A percentile compares a stretch with the other conserved stretches of the same genome.
Conservation (phyloP, 163 green algal species). For the Chloromonas sp. region DNA sequence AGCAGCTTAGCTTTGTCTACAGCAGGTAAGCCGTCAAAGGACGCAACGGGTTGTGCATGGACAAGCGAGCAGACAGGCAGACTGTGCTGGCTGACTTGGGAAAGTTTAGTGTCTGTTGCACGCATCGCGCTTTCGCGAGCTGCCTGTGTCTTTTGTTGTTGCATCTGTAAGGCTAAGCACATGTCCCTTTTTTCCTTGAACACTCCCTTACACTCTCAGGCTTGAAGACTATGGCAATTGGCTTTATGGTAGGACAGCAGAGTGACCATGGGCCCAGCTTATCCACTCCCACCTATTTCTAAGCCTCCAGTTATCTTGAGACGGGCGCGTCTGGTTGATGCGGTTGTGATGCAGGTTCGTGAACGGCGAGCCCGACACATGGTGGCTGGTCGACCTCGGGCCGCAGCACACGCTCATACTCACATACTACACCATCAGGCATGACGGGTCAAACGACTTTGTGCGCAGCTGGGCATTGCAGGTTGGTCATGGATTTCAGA, state of each 20-base stretch:
- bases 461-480: conserved; percentile 73
- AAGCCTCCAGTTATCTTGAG: not conserved
- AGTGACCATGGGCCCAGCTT: too few species aligned
- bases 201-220: not conserved
- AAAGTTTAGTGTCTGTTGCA: not conserved
- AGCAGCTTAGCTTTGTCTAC: not conserved
- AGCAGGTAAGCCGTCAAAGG: not conserved
- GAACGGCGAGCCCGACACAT: conserved; percentile 46
- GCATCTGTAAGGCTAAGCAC: not conserved
- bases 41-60: too few species aligned
- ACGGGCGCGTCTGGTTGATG: not conserved
- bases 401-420: conserved; percentile 54
- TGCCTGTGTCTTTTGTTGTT: too few species aligned
- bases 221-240: not conserved
- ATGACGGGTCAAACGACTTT: conserved; percentile 73
- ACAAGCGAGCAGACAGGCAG: not conserved
- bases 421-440: conserved; percentile 82
- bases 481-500: conserved; percentile 23
- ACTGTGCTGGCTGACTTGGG: not conserved
- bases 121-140: too few species aligned
- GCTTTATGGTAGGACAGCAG: not conserved
- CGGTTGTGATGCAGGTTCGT: conserved; percentile 14
- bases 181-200: not conserved
- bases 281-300: not conserved
- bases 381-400: conserved; percentile 77